A percentile compares a stretch with the other conserved stretches of the same genome.
phyloP scores from a whole-genome alignment of 768 basidiomycete species.

The Leccinum rimulosum region DNA sequence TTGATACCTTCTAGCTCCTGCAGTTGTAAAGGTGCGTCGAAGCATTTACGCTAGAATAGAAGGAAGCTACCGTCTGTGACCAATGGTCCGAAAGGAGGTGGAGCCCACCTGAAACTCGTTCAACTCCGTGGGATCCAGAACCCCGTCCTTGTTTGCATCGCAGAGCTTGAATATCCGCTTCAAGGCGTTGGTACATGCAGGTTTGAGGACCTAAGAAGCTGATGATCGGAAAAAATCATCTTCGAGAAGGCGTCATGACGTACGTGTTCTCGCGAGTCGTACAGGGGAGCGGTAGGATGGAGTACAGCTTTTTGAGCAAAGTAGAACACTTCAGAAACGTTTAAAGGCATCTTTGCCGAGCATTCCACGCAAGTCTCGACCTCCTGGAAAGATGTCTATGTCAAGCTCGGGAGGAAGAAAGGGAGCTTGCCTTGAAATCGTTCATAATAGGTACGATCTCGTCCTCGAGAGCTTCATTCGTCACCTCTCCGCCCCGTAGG shows the following conservation, averaged over 20 bases:
- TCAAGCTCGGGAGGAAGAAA: background rate
- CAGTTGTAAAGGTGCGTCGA: conserved; percentile 85
- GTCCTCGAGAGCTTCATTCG: conserved; percentile 90
- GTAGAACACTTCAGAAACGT: conserved; percentile 97
- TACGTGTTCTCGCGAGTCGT: conserved; percentile 94
- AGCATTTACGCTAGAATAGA: conserved; percentile 78
- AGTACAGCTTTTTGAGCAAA: conserved; percentile 98
- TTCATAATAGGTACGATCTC: conserved; percentile 98
- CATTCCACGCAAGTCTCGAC: conserved; percentile 98
- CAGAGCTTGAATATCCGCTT: conserved; percentile 95
- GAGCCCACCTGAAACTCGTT: conserved; percentile 91
- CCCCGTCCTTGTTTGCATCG: conserved; percentile 90
- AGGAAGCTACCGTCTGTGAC: background rate
- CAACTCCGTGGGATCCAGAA: conserved; percentile 85
- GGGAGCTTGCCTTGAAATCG: conserved; percentile 83
- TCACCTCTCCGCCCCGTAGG: conserved; percentile 87
- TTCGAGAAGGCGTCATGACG: conserved; percentile 27
- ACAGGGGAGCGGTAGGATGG: conserved; percentile 94
- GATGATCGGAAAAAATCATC: conserved; percentile 10
- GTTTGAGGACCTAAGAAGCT: conserved; percentile 76
- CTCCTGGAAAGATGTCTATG: conserved; percentile 55
- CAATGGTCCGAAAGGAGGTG: background rate
- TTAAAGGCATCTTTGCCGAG: conserved; percentile 86
- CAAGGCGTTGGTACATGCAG: conserved; percentile 84
- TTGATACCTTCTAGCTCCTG: conserved; percentile 97